A percentile compares a stretch with the other conserved stretches of the same genome.
These are phyloP conservation scores for Discostella stelligeroides DNA, from an alignment of 108 stramenopile species.

Conservation along the genomic window DNA sequence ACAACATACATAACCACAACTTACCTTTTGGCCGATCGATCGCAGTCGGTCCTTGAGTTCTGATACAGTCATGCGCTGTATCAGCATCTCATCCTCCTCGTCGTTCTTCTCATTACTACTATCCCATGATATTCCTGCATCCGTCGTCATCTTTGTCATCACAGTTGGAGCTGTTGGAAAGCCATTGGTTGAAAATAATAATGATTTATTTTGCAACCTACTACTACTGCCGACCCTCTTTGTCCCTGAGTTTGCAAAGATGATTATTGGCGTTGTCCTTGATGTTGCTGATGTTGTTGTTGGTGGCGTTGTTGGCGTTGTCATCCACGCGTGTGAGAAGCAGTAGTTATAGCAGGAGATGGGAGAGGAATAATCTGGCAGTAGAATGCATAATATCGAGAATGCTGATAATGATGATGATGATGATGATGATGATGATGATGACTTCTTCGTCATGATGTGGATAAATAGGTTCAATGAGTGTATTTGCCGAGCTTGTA, in stretches of 20 bases:
- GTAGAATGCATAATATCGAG: constrained; percentile 6
- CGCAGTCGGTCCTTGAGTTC: constrained; percentile 29
- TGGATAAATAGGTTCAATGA: neutral
- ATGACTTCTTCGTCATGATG: constrained; percentile 5
- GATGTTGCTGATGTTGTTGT: too few species aligned
- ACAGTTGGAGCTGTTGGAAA: neutral
- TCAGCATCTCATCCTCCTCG: neutral
- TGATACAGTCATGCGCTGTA: constrained; percentile 21
- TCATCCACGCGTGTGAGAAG: too few species aligned
- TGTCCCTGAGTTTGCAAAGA: too few species aligned
- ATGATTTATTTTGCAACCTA: neutral
- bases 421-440: neutral
- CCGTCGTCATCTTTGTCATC: neutral
- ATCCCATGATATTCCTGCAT: neutral
- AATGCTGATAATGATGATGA: neutral
- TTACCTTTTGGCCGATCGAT: constrained; percentile 24
- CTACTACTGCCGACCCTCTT: neutral
- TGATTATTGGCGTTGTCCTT: too few species aligned
- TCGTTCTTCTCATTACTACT: too few species aligned
- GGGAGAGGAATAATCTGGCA: neutral
- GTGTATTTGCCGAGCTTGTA: too few species aligned
- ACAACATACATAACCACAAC: neutral
- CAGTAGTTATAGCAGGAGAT: too few species aligned
- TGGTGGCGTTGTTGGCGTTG: too few species aligned
- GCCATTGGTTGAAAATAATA: neutral